Evolutionary conservation across 768 basidiomycete genomes (phyloP).

Genomic region (Panaeolus cyanescens): DNA sequence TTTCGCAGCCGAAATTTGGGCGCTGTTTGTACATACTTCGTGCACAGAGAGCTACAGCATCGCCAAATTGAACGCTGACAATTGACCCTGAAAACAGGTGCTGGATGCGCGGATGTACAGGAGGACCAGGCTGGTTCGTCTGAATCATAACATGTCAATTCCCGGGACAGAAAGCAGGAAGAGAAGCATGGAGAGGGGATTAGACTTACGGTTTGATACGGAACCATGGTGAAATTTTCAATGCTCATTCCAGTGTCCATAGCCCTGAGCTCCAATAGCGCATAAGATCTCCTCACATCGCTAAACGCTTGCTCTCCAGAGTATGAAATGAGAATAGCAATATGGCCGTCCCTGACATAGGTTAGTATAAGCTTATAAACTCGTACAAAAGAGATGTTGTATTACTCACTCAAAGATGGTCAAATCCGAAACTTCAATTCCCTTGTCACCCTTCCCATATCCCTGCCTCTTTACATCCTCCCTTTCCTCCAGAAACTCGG

Average conservation of each 20-base stretch:
- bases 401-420: slow-evolving; percentile 35
- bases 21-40: slow-evolving; percentile 42
- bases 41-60: slow-evolving; percentile 73
- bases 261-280: slow-evolving; percentile 53
- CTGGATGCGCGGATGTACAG: slow-evolving; percentile 71
- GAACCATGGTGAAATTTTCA: slow-evolving; percentile 56
- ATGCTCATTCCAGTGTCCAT: slow-evolving; percentile 44
- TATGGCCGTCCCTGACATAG: slow-evolving; percentile 42
- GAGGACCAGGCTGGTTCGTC: slow-evolving; percentile 69
- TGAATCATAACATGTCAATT: slow-evolving; percentile 20
- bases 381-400: background rate
- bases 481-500: slow-evolving; percentile 43
- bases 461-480: slow-evolving; percentile 38
- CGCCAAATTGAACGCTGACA: slow-evolving; percentile 70
- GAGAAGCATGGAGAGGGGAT: background rate
- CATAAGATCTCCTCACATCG: slow-evolving; percentile 64
- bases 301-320: slow-evolving; percentile 54
- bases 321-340: slow-evolving; percentile 70
- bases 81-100: slow-evolving; percentile 60
- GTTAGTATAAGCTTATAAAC: slow-evolving; percentile 2
- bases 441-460: slow-evolving; percentile 43
- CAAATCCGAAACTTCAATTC: slow-evolving; percentile 76
- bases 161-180: background rate
- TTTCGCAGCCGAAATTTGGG: background rate
- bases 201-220: slow-evolving; percentile 72